Base-by-base conservation (phyloP, 768 basidiomycete species). In the Punctularia strigosozonata region DNA sequence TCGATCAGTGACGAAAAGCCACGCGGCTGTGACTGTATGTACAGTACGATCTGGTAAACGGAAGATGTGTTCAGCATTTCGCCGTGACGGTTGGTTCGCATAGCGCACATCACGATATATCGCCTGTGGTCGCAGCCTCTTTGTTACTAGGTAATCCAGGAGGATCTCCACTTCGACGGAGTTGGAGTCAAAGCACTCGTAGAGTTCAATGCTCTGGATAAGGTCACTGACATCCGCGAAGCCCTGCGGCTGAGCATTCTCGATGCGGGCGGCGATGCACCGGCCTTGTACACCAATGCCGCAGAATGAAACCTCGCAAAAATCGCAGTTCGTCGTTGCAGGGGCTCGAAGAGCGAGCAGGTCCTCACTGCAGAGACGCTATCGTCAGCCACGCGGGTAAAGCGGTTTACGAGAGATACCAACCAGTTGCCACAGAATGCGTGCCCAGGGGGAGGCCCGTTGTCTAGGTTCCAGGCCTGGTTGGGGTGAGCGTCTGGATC, bases 381-480 rank as follows among this genome's bases (percentile, higher is more conserved):
- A 19, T 26, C 42, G 25, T 39, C 13, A 45, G 31, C 10, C 17
- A 7, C 30, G 38, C 6, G 22, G 19, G 25, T 26, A 44, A 14
- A 49, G 34, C 15, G 18, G 18, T 8, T 34, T 6, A 38, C 15
- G 24, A 4, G 18, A 23, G 3, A 22, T n/a, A 48, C 68, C 37
- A 50, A 82, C 83, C 86, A 90, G 50, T 86, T 84, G 22, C 82
- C 87, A 45, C 87, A 90, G 49, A 75, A 73, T 8, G 62, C 75
- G 46, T 90, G 87, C 15, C 85, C 87, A 1, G 83, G 80, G 2
- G 87, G 87, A 4, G 68, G 49, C 25, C 87, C 87, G 36, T 86
- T 75, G 25, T 87, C 84, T 22, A 82, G 56, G 42, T 67, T 76
- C 81, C 83, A 87, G 3, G 84, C 85, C 47, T 73, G 66, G 20